Evolutionary conservation across 306 rosid genomes (phyloP).

Genomic region (Cercis canadensis): DNA sequence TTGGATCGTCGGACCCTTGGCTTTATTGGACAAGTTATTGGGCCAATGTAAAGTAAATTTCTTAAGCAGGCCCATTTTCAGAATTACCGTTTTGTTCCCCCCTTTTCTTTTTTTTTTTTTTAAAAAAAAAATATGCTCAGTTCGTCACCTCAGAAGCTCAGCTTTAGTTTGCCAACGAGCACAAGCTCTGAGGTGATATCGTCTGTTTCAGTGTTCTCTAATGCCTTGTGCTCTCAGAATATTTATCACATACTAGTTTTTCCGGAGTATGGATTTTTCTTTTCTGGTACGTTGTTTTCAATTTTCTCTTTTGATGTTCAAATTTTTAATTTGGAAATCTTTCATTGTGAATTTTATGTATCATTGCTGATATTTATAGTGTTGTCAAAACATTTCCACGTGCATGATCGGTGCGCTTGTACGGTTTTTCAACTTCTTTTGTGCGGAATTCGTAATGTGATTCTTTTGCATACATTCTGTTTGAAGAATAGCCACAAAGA

Average conservation of each 20-base stretch:
- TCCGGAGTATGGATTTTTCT: background rate
- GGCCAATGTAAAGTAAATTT: too few species aligned
- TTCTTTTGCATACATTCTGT: slow-evolving; percentile 34
- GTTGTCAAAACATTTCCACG: slow-evolving; percentile 11
- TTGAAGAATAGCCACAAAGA: slow-evolving; percentile 33
- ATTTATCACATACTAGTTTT: background rate
- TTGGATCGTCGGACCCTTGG: too few species aligned
- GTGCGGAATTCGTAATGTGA: slow-evolving; percentile 12
- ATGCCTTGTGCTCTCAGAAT: slow-evolving; percentile 7
- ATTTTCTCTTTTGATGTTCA: background rate
- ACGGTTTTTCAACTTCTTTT: background rate
- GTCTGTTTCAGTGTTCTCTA: background rate
- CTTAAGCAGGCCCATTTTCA: background rate
- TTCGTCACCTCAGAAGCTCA: background rate
- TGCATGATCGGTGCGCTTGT: background rate
- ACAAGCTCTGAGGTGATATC: background rate
- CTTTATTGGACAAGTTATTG: too few species aligned
- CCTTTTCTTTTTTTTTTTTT: too few species aligned
- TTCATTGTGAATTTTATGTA: background rate
- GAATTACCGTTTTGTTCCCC: background rate
- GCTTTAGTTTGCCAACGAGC: background rate
- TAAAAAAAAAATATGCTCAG: background rate
- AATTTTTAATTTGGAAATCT: background rate
- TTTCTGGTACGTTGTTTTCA: slow-evolving; percentile 32
- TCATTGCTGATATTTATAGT: background rate